Percentiles rank a stretch among this genome's conserved stretches.
Evolutionary conservation across 2,329 filamentous ascomycete genomes (phyloP).

Genomic region (Ophiostoma tasmaniense): DNA sequence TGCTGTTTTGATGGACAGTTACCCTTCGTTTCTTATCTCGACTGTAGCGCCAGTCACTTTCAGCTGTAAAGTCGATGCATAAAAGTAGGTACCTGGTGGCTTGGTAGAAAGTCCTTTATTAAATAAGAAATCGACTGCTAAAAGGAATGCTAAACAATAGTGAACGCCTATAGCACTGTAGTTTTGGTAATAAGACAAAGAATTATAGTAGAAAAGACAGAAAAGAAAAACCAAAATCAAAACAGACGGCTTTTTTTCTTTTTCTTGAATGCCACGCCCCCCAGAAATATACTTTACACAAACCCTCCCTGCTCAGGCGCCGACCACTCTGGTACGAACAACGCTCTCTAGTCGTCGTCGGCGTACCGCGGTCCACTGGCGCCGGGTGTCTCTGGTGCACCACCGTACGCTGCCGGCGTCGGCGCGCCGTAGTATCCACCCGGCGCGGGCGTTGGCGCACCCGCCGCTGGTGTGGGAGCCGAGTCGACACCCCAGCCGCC

Average conservation of each 20-base stretch:
- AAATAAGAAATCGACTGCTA: background rate
- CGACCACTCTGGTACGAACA: background rate
- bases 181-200: conserved; percentile 4
- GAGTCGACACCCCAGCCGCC: conserved; percentile 52
- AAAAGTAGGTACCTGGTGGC: no score
- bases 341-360: conserved; percentile 37
- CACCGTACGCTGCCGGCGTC: conserved; percentile 54
- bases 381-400: conserved; percentile 52
- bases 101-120: no score
- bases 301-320: background rate
- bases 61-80: no score
- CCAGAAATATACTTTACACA: background rate
- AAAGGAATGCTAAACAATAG: background rate
- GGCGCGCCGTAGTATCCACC: conserved; percentile 50
- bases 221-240: background rate
- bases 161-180: conserved; percentile 3
- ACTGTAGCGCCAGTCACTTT: no score
- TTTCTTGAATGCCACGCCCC: background rate
- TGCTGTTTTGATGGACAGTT: no score
- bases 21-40: no score
- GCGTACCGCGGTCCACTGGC: conserved; percentile 48
- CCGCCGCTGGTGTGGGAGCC: conserved; percentile 57
- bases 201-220: background rate
- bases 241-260: background rate
- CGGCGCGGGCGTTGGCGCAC: conserved; percentile 61